These are phyloP conservation scores for Ustilago crameri DNA, from an alignment of 1,284 basidiomycete genomes.

Conservation along the genomic window DNA sequence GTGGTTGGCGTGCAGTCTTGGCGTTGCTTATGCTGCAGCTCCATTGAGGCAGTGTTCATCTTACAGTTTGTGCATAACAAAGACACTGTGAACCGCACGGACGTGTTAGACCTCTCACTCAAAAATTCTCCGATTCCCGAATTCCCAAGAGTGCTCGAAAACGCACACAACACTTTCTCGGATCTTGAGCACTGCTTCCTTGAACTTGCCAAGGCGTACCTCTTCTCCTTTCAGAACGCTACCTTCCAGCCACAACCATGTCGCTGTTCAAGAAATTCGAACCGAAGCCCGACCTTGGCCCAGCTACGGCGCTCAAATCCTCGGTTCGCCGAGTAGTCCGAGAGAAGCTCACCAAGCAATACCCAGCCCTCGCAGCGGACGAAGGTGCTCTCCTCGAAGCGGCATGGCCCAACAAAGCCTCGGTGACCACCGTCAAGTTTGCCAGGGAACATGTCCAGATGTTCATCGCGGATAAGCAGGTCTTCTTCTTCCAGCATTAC, in stretches of 20 bases:
- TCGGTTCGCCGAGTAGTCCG: slow-evolving; percentile 92
- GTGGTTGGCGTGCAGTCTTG: too few relatives aligned
- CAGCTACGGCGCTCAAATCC: slow-evolving; percentile 93
- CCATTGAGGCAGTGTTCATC: too few relatives aligned
- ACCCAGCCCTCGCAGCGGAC: slow-evolving; percentile 72
- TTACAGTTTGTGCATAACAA: neutral
- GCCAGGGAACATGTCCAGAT: slow-evolving; percentile 96
- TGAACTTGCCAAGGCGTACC: too few relatives aligned
- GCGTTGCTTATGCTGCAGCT: too few relatives aligned
- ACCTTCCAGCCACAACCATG: slow-evolving; percentile 37
- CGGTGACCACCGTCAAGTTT: slow-evolving; percentile 84
- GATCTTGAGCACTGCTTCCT: neutral
- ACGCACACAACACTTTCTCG: slow-evolving; percentile 6
- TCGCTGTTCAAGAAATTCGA: slow-evolving; percentile 67
- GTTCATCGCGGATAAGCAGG: slow-evolving; percentile 84
- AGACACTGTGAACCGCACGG: slow-evolving; percentile 11
- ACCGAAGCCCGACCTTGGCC: slow-evolving; percentile 85
- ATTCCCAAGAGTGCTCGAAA: neutral
- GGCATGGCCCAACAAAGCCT: slow-evolving; percentile 99
- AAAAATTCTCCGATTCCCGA: slow-evolving; percentile 22
- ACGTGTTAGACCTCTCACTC: slow-evolving; percentile 19
- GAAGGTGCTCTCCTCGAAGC: slow-evolving; percentile 80
- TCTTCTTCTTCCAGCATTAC: slow-evolving; percentile 95
- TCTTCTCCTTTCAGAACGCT: neutral
- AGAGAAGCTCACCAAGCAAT: slow-evolving; percentile 81